Base-by-base conservation (phyloP, 352 stramenopile species). In the Phytophthora fragariaefolia region DNA sequence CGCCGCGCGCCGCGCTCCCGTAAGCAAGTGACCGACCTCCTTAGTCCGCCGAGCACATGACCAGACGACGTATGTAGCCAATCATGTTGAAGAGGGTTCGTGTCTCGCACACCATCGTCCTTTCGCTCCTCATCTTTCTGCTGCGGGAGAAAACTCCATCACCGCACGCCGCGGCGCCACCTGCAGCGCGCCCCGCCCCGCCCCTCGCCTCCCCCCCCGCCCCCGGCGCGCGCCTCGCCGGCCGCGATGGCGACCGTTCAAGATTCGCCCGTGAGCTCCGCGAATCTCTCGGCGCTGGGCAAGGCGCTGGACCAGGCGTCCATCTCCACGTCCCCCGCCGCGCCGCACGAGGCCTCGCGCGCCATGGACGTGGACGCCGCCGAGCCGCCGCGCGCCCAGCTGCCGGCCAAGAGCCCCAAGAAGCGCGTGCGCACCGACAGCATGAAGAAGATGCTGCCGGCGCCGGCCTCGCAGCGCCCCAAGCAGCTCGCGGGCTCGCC, bases 371-470 rank as follows among this genome's bases (percentile, higher is more conserved):
- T 59, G 27, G 55, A 69, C 24, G 49, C 69, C 26, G 52, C 52
- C 3, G 60, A 68, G 45, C 23, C 34, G 0, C 47, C 51, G 9
- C 43, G 49, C 23, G 12, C 49, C 4, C 72, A 77, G 27, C 58
- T 84, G n/a, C 65, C 71, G 12, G 58, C 71, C 55, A 93, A 92
- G 58, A 89, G 78, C 23, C 80, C 83, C 22, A 93, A 93, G 79
- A 95, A 95, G 55, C 82, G 87, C 32, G 82, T 86, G n/a, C 87
- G 87, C n/a, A 93, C 85, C 4, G 85, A 96, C 64, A 94, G 85
- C 48, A 61, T 94, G 55, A 94, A 94, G 68, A 87, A 86, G 45
- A 77, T 89, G 78, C 74, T 90, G 9, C 79, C 80, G 1, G 63
- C 80, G 6, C 87, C 87, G 3, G 82, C 82, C 2, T 82, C 85